These are phyloP conservation scores for Oryza australiensis DNA, from an alignment of 176 grass and related monocot species.

Conservation along the genomic window DNA sequence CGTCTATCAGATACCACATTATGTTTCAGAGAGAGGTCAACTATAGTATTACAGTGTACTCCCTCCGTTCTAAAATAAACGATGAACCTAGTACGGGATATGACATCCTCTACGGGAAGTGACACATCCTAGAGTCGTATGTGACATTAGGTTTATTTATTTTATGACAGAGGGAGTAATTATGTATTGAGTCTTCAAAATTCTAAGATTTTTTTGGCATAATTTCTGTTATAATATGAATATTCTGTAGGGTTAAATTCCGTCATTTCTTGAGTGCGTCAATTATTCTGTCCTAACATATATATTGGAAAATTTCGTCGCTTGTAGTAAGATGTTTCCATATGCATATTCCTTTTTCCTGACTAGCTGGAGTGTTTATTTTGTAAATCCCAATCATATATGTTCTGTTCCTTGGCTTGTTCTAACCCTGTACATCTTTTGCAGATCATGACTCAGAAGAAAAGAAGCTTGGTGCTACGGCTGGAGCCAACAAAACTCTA, in stretches of 20 bases:
- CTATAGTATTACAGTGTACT: constrained; percentile 29
- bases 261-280: background rate
- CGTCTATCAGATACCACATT: constrained; percentile 19
- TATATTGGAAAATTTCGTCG: background rate
- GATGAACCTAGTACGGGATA: no score
- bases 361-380: background rate
- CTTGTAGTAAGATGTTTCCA: background rate
- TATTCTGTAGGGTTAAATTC: background rate
- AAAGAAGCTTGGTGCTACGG: background rate
- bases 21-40: background rate
- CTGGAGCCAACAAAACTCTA: background rate
- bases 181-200: no score
- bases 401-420: background rate
- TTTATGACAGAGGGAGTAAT: no score
- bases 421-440: background rate
- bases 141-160: no score
- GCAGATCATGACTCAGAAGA: background rate
- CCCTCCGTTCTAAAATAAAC: no score
- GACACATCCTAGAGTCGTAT: no score
- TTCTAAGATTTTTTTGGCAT: no score
- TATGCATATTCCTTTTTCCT: background rate
- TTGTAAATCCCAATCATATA: background rate
- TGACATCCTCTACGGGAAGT: no score
- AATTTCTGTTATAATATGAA: no score
- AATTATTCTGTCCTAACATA: background rate